Conservation (phyloP, 192 early-diverging fungal species). For the Helicostylum pulchrum region DNA sequence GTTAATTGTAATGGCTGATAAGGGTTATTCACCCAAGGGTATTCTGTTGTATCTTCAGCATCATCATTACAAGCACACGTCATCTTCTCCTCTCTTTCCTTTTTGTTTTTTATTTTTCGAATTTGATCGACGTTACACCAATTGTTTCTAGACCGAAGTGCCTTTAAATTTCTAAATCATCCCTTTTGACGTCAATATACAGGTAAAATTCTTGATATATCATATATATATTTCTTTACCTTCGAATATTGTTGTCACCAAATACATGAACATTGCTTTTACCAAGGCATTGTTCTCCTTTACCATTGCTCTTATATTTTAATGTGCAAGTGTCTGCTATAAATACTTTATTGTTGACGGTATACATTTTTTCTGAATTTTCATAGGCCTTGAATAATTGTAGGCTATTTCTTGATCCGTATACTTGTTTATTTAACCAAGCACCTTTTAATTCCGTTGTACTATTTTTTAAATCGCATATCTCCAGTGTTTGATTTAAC, state of each 20-base stretch:
- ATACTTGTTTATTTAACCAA: too few species aligned
- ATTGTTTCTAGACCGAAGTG: constrained; percentile 18
- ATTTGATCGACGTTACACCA: constrained; percentile 30
- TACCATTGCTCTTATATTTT: constrained; percentile 27
- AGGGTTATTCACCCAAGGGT: constrained; percentile 22
- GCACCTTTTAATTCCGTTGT: neutral
- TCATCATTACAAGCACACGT: constrained; percentile 30
- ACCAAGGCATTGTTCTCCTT: constrained; percentile 23
- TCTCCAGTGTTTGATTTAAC: constrained; percentile 9
- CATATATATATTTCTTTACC: constrained; percentile 8
- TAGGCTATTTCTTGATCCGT: too few species aligned
- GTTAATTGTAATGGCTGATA: constrained; percentile 19
- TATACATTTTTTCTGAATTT: too few species aligned
- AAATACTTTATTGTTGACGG: constrained; percentile 18
- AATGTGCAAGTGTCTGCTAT: constrained; percentile 30
- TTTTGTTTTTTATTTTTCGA: constrained; percentile 6
- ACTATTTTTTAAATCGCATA: neutral
- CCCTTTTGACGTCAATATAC: neutral
- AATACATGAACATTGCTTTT: constrained; percentile 29
- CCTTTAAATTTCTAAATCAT: constrained; percentile 27
- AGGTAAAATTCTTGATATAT: neutral
- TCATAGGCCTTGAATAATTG: too few species aligned
- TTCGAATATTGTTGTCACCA: constrained; percentile 30
- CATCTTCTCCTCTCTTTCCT: constrained; percentile 3
- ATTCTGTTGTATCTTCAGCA: neutral